Base-by-base conservation (phyloP, 768 basidiomycete species). In the Mycena crocata region DNA sequence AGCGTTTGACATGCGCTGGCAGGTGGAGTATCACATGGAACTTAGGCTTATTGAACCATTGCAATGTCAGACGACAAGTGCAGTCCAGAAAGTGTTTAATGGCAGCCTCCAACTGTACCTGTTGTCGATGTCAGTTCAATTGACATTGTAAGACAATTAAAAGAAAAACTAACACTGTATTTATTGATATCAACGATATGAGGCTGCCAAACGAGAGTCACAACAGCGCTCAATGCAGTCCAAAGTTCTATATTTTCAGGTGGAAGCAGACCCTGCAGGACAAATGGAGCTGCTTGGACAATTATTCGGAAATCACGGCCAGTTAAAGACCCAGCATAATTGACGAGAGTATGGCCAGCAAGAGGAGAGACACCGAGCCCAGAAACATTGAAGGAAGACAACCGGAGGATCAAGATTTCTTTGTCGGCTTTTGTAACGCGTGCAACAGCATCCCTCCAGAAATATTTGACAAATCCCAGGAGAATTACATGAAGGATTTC, bases 391-490 rank as follows among this genome's bases (percentile, higher is more conserved):
- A 81, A 57, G 3, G 73, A 76, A 0, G 64, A 64, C 2, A 83
- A 67, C 0, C 80, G 74, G 6, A 67, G 55, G 0, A 67, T 72
- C 0, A 84, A 71, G 14, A 72, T 31, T 8, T 68, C 57, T 52
- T 80, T 80, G 34, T 75, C 49, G 1, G 59, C 42, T 23, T 77
- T 73, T 14, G 73, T 73, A 28, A 75, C 31, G 21, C 69, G 68
- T 24, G 71, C 68, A 15, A 80, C 65, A 0, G 74, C 71, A 71
- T 86, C 83, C 0, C 79, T 76, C 84, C 85, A 86, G 31, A 83
- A 77, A 63, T 86, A 86, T 50, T 86, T 86, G 52, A 85, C 76
- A 69, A 84, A 78, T 0, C 84, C 83, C 2, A 85, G 78, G 0
- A 85, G 73, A 28, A 84, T 71, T 5, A 81, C 79, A 66, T 85